Conservation (phyloP, 805 yeast genomes). For the Hanseniaspora vineae region DNA sequence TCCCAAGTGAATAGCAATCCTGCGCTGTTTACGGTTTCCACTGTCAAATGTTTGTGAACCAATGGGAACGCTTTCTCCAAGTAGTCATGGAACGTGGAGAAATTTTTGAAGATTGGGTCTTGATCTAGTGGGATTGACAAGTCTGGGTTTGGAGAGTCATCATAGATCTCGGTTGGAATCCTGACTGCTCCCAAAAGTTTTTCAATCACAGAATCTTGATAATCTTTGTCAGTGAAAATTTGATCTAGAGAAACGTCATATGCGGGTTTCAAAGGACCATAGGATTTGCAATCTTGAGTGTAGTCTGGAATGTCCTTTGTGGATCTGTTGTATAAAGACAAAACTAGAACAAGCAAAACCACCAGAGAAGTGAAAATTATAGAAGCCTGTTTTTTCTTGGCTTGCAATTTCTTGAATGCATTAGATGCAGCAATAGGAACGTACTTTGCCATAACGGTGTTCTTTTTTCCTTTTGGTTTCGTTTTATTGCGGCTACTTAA, state of each 20-base stretch:
- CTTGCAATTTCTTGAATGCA: slow-evolving; percentile 2
- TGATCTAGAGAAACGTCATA: slow-evolving; percentile 6
- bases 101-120: slow-evolving; percentile 7
- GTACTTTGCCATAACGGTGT: slow-evolving; percentile 1
- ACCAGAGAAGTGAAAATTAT: background rate
- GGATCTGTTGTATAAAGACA: background rate
- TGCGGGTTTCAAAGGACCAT: slow-evolving; percentile 5
- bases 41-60: slow-evolving; percentile 28
- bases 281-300: slow-evolving; percentile 4
- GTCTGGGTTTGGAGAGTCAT: slow-evolving; percentile 23
- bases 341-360: slow-evolving; percentile 1
- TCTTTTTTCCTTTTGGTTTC: background rate
- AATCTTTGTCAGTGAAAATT: slow-evolving; percentile 6
- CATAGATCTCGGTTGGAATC: slow-evolving; percentile 44
- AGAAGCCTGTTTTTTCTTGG: slow-evolving; percentile 2
- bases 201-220: slow-evolving; percentile 6
- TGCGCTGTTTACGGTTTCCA: slow-evolving; percentile 39
- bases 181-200: slow-evolving; percentile 40
- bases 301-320: slow-evolving; percentile 2
- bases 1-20: slow-evolving; percentile 45
- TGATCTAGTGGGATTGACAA: slow-evolving; percentile 6
- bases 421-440: slow-evolving; percentile 5
- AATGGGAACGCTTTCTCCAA: slow-evolving; percentile 37
- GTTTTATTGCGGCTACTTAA: background rate
- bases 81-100: slow-evolving; percentile 31